Base-by-base conservation (phyloP, 257 asterid genomes). In the Lycium ferocissimum region DNA sequence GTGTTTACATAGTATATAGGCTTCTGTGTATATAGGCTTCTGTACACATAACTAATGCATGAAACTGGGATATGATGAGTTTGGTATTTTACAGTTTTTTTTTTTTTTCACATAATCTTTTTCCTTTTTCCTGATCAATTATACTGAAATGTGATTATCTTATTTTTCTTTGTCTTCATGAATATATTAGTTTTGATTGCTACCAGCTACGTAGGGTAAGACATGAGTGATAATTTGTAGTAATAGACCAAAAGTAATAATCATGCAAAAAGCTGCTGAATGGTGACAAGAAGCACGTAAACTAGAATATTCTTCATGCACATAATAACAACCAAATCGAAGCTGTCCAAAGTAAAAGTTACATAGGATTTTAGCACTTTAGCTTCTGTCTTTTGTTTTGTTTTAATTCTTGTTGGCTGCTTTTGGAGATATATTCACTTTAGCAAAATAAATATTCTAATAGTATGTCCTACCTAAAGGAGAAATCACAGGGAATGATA, bases 251-350 rank as follows among this genome's bases (percentile, higher is more conserved):
- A 26, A 15, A 40, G 22, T 82, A 72, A 85, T 58, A 37, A 61
- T 84, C 84, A 87, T 63, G 89, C 83, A 84, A 87, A 84, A 63
- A 73, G 80, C 82, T 84, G 81, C 84, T 38, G 71, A 81, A 49
- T 62, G 58, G 43, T 11, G 84, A 81, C 76, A 62, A 62, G 58
- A 81, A 58, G 17, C 76, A 58, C 84, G 84, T 62, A 43, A 81
- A 45, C 76, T 59, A 22, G 45, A 66, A 43, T 69, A 69, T 69
- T 69, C 17, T 69, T 67, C 87, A 84, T 84, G 79, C 83, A 81
- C 83, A 84, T 73, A 47, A 49, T 62, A 38, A 78, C 54, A 62
- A 26, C 73, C 9, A 59, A 80, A 56, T 61, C 81, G 20, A 59
- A 54, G 83, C 79, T 84, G 82, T 76, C 63, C 17, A 71, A 79